phyloP scores from a whole-genome alignment of 768 basidiomycete genomes.

The Hemileccinum impolitum region DNA sequence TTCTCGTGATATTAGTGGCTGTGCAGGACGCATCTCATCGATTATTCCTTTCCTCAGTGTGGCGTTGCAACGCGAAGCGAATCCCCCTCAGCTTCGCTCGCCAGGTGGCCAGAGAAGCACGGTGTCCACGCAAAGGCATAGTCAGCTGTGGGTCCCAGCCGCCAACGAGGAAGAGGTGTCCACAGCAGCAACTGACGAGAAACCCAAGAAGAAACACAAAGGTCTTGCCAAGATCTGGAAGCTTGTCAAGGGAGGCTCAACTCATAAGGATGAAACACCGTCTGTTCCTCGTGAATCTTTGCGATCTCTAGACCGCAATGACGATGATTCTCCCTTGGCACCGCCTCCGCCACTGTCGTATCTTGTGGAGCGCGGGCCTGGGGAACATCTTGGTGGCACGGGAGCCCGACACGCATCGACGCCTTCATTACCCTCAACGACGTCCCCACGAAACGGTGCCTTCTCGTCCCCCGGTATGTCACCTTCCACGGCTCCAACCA shows the following conservation, averaged over 20 bases:
- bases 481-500: slow-evolving; percentile 73
- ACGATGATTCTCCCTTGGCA: slow-evolving; percentile 75
- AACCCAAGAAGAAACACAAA: slow-evolving; percentile 73
- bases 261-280: slow-evolving; percentile 37
- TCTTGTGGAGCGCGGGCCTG: slow-evolving; percentile 60
- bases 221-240: slow-evolving; percentile 81
- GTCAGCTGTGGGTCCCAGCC: slow-evolving; percentile 50
- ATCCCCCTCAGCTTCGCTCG: slow-evolving; percentile 30
- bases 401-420: slow-evolving; percentile 62
- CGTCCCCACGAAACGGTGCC: slow-evolving; percentile 52
- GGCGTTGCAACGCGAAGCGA: slow-evolving; percentile 69
- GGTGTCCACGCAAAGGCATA: slow-evolving; percentile 39
- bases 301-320: slow-evolving; percentile 40
- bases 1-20: background rate
- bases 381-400: slow-evolving; percentile 43
- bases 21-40: slow-evolving; percentile 5
- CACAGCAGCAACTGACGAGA: slow-evolving; percentile 36
- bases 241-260: slow-evolving; percentile 58
- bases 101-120: slow-evolving; percentile 35
- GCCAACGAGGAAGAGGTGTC: slow-evolving; percentile 33
- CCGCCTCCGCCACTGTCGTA: slow-evolving; percentile 93
- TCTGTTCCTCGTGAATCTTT: slow-evolving; percentile 31
- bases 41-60: slow-evolving; percentile 44
- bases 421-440: slow-evolving; percentile 60
- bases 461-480: slow-evolving; percentile 62